These are phyloP conservation scores for Clitopilus passeckerianus DNA, from an alignment of 768 basidiomycete species.

Conservation along the genomic window DNA sequence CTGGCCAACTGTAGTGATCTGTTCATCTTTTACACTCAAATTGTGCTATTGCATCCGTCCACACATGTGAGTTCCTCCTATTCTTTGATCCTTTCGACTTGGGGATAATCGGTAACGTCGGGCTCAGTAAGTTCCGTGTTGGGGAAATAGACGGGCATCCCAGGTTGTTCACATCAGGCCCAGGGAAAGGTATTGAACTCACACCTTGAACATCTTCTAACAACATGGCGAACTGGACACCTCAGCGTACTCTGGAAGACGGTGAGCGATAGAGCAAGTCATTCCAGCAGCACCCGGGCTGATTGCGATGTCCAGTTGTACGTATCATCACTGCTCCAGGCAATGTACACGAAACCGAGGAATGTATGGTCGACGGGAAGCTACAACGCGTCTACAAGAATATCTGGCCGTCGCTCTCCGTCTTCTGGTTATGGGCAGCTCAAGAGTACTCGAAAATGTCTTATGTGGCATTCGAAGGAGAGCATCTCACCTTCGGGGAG, in stretches of 20 bases:
- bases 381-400: slow-evolving; percentile 49
- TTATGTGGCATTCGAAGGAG: slow-evolving; percentile 46
- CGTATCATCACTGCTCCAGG: slow-evolving; percentile 34
- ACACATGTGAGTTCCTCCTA: neutral
- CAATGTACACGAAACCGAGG: slow-evolving; percentile 36
- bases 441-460: slow-evolving; percentile 29
- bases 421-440: slow-evolving; percentile 38
- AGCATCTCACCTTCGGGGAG: slow-evolving; percentile 38
- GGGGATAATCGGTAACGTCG: neutral
- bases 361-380: slow-evolving; percentile 35
- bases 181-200: neutral
- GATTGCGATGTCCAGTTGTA: slow-evolving; percentile 16
- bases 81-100: neutral
- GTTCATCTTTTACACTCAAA: no score
- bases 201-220: neutral
- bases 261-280: neutral
- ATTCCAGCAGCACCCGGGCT: neutral
- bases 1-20: no score
- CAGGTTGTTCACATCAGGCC: neutral
- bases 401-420: slow-evolving; percentile 40
- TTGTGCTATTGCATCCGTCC: neutral
- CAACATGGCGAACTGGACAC: slow-evolving; percentile 2
- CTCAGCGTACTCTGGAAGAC: slow-evolving; percentile 3
- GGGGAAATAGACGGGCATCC: neutral
- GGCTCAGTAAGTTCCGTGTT: neutral